phyloP scores from a whole-genome alignment of 1,139 yeast species.

The Suhomyces guaymorum region DNA sequence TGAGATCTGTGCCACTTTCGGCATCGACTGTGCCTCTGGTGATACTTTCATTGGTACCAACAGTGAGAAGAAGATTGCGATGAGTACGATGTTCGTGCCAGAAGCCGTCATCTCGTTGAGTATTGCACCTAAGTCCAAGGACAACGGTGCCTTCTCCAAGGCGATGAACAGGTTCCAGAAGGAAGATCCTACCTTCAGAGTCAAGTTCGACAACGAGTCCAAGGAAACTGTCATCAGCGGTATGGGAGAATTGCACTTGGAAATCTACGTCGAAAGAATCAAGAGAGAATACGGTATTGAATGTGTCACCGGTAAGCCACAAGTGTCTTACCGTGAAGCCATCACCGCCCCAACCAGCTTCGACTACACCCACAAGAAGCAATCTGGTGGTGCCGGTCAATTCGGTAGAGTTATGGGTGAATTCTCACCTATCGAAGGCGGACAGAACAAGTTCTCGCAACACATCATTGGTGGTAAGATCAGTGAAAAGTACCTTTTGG shows the following conservation, averaged over 20 bases:
- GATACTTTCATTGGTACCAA: slow-evolving; percentile 84
- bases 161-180: slow-evolving; percentile 97
- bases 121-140: slow-evolving; percentile 84
- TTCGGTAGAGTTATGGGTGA: slow-evolving; percentile 95
- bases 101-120: slow-evolving; percentile 96
- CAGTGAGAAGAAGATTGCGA: slow-evolving; percentile 74
- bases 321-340: slow-evolving; percentile 97
- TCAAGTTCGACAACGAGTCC: slow-evolving; percentile 83
- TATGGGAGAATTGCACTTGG: slow-evolving; percentile 97
- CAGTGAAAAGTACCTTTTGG: slow-evolving; percentile 90
- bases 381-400: slow-evolving; percentile 99
- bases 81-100: slow-evolving; percentile 98
- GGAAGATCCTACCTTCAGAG: slow-evolving; percentile 98
- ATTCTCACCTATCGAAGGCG: slow-evolving; percentile 61
- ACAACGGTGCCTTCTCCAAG: slow-evolving; percentile 82
- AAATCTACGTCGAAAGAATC: slow-evolving; percentile 96
- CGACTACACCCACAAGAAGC: slow-evolving; percentile 95
- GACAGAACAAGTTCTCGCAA: slow-evolving; percentile 71
- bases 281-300: slow-evolving; percentile 96
- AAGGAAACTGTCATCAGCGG: slow-evolving; percentile 97
- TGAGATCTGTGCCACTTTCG: slow-evolving; percentile 98
- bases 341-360: slow-evolving; percentile 72
- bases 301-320: slow-evolving; percentile 95
- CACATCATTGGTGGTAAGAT: slow-evolving; percentile 96
- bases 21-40: slow-evolving; percentile 99